Evolutionary conservation across 2,329 filamentous ascomycete genomes (phyloP).

Genomic region (Monilinia aucupariae): DNA sequence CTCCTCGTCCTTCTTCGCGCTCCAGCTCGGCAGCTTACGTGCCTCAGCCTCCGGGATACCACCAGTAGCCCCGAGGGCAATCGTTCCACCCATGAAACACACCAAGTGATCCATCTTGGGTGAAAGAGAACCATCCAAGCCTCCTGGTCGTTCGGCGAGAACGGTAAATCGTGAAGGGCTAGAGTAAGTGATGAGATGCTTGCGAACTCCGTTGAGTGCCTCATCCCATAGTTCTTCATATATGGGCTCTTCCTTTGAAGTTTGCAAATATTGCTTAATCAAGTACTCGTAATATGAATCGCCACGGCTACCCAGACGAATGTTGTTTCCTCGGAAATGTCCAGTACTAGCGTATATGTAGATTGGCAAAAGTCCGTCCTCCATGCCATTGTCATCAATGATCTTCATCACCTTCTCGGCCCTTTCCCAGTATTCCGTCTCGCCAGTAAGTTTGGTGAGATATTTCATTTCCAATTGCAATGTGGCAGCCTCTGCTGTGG

Average conservation of each 20-base stretch:
- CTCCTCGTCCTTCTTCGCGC: constrained; percentile 73
- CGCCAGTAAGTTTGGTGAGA: constrained; percentile 86
- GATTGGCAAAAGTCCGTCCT: constrained; percentile 85
- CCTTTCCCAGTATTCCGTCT: constrained; percentile 85
- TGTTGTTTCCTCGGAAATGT: constrained; percentile 74
- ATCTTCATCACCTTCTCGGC: constrained; percentile 89
- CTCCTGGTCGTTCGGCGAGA: constrained; percentile 76
- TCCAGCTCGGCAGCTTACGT: constrained; percentile 67
- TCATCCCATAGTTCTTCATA: constrained; percentile 95
- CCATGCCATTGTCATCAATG: constrained; percentile 72
- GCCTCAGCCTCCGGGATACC: constrained; percentile 72
- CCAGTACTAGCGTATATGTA: constrained; percentile 78
- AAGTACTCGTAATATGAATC: constrained; percentile 99
- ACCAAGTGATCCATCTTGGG: constrained; percentile 98
- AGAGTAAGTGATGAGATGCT: constrained; percentile 88
- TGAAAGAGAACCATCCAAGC: constrained; percentile 58
- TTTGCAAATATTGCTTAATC: constrained; percentile 97
- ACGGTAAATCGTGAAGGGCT: constrained; percentile 76
- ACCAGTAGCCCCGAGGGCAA: constrained; percentile 79
- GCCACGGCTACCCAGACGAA: constrained; percentile 85
- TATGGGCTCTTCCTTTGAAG: constrained; percentile 74
- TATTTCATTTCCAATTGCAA: constrained; percentile 97
- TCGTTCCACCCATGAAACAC: constrained; percentile 95
- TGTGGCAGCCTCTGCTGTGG: constrained; percentile 87
- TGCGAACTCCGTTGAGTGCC: constrained; percentile 75